Evolutionary conservation across 1,139 yeast genomes (phyloP), one percentile per base, ranked within the genome.

Genomic region (Yamadazyma aaseri): DNA sequence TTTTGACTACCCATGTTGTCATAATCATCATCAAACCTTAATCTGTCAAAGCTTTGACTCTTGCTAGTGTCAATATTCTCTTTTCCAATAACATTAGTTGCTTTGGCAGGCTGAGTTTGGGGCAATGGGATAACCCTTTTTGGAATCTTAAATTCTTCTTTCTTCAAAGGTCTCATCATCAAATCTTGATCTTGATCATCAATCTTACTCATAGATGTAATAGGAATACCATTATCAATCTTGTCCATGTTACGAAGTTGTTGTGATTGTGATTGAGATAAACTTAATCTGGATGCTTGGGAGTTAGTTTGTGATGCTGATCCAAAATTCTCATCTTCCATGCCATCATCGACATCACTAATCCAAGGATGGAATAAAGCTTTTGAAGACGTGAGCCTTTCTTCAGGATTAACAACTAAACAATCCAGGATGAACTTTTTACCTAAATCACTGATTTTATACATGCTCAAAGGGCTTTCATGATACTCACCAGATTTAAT

Each of bases 401-500:
- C 58, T 24, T 71, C 63, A 1, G 95, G 95, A 51, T 86, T 81
- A 1, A 84, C 90, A 49, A 82, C 85, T 16, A 90, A 63, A 39
- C 92, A 66, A 17, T 78, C 60, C 35, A 73, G 74, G 21, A 90
- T 65, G 47, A 90, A 89, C 43, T 78, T 81, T 34, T 86, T 68
- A 0, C 86, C 92, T 23, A 71, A 75, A 13, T 63, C 59, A 4
- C 87, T 79, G 2, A 86, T 71, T 20, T 79, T 76, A 45, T 76
- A 76, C 29, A 84, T 83, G 38, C 75, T 75, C 31, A 92, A 64
- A 0, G 96, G 92, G 11, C 85, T 81, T 41, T 79, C 85, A 50
- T 86, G 92, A 53, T 81, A 92, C 23, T 83, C 78, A 1, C 97
- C 97, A 15, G 71, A 63, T 37, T 77, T 73, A 26, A 90, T 89